Base-by-base conservation (phyloP, 805 yeast genomes). In the Vanderwaltozyma verrucispora region DNA sequence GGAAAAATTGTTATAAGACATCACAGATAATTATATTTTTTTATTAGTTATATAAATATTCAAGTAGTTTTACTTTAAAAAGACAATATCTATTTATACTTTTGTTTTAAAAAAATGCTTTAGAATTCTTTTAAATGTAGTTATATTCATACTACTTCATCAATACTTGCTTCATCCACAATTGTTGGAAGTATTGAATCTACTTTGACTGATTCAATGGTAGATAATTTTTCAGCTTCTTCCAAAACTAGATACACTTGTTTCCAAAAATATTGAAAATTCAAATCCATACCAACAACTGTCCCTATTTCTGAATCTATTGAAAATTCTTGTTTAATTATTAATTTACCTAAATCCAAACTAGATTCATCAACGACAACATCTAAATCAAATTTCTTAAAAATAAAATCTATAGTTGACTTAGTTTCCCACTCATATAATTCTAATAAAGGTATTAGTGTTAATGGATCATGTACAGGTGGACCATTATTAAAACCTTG, bases 401-500 rank as follows among this genome's bases (percentile, higher is more conserved):
- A 54, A 8, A 29, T 37, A 38, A 54, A 48, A 17, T 38, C 34
- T 5, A 53, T 28, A 4, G 33, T 36, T n/a, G 47, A 45, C 37
- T 38, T 38, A 19, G 39, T 51, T 51, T 35, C 64, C 41, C 50
- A 46, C 2, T 46, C 49, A 38, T 54, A 55, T 35, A 74, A 54
- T 16, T 74, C 72, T 36, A 83, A 55, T 27, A 83, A 49, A 0
- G 75, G 75, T 36, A 71, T 72, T 10, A 81, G 63, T 1, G 94
- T 82, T 36, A 82, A 62, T 1, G 92, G 89, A 55, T 84, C 95
- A 57, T 85, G 94, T 1, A 83, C 67, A 1, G 87, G 85, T 4
- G 92, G 87, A 0, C 92, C 89, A 5, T 53, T 42, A 19, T 44
- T 42, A 54, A 72, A 64, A 3, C 69, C 68, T 43, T 66, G 68